Evolutionary conservation across 352 stramenopile species (phyloP).

Genomic region (Phytopythium ostracodes): DNA sequence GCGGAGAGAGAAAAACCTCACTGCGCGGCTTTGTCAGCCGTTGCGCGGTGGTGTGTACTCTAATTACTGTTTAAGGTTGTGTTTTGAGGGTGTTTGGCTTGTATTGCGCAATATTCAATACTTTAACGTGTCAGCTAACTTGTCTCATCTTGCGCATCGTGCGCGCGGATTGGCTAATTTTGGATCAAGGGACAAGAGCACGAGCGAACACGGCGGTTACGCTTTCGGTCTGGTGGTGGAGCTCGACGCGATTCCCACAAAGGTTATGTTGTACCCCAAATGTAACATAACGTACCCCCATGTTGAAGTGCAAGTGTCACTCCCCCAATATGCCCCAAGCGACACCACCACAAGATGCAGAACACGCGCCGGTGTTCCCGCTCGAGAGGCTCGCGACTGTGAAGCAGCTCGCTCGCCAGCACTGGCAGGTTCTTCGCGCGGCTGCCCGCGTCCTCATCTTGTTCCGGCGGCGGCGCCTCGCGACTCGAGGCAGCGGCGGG

Average conservation of each 20-base stretch:
- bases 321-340: background rate
- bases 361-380: background rate
- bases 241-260: background rate
- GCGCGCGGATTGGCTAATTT: background rate
- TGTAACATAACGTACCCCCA: background rate
- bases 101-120: background rate
- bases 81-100: background rate
- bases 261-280: background rate
- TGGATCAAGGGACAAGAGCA: background rate
- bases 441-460: slow-evolving; percentile 29
- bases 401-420: background rate
- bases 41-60: background rate
- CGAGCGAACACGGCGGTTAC: background rate
- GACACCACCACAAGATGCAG: background rate
- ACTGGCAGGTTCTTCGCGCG: slow-evolving; percentile 27
- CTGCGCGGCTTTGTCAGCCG: background rate
- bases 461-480: slow-evolving; percentile 11
- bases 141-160: background rate
- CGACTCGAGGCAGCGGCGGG: background rate
- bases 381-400: background rate
- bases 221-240: background rate
- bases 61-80: background rate
- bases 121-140: background rate
- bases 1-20: too few species aligned
- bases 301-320: background rate